Base-by-base conservation (phyloP, 208 protist species). In the Herpetomonas samuelpessoai region DNA sequence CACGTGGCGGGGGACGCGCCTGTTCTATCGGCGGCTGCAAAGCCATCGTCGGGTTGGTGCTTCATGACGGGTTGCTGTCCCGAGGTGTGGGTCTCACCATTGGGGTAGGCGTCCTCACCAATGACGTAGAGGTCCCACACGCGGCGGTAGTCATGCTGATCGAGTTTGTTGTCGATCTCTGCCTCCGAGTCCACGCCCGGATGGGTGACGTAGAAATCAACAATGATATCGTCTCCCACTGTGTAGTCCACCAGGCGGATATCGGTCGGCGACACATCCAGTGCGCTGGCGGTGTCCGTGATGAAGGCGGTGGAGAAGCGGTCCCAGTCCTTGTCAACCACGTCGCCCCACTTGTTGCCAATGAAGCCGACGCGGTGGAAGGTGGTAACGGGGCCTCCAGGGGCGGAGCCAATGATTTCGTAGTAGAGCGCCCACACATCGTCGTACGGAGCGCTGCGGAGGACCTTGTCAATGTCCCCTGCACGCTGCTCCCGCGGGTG, bases 311-410 rank as follows among this genome's bases (percentile, higher is more conserved):
- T 50, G 39, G 39, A 70, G 53, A 91, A 77, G 48, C 48, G 52
- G 10, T 78, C 63, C 64, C 39, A 57, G 51, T 80, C 68, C 6
- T 62, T 55, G n/a, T 66, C 41, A 2, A 73, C 45, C n/a, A 83
- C 56, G 0, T 63, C 38, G 7, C 60, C 35, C 83, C 83, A 86
- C 46, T 85, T 74, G 27, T 66, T 57, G 21, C 83, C 83, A 2
- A 86, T 74, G 53, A 91, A 91, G 21, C 83, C 83, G 1, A 91
- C 73, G 38, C 83, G 83, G 35, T 91, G 83, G 54, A 85, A 84
- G 4, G 79, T 85, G 7, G 68, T 83, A 6, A 53, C 51, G n/a
- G 58, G 52, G 26, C 45, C 38, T 7, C 16, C 9, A 27, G 46
- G 35, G 46, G 27, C 29, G 35, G 39, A 39, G 2, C 27, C 31